Base-by-base conservation (phyloP, 2,329 filamentous ascomycete species). In the Aspergillus calidoustus region DNA sequence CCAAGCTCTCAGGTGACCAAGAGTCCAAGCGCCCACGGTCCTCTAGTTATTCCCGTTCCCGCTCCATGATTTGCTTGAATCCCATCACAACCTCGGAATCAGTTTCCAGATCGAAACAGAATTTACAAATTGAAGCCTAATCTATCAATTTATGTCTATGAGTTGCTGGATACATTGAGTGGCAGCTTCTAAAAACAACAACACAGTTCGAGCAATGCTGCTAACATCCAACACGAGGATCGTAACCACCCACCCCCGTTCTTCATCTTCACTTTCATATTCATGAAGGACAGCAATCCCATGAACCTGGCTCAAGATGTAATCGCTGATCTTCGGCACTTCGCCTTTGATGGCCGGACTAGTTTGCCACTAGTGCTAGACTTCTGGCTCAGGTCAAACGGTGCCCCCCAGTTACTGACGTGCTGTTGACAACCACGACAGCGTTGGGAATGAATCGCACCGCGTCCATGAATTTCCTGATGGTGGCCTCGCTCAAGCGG, bases 291-390 rank as follows among this genome's bases (percentile, higher is more conserved):
- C 59, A 8, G 59, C 62, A 23, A 56, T 34, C 3, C 54, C 62
- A 53, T 61, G 56, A 17, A 49, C 54, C 2, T 57, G n/a, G 3
- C 44, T 25, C 15, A 50, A 43, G 7, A 56, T 34, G 15, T 61
- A 53, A 9, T 43, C 43, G 1, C 49, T 38, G 22, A 60, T 28
- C n/a, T 49, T 58, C 4, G 50, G 44, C 6, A 64, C 62, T 23
- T 64, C 62, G 13, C 50, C 58, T n/a, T 54, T 8, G n/a, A 63
- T 63, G n/a, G 61, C 61, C 1, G 61, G 7, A 17, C 22, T 23
- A 9, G 9, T 38, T 38, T 38, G 31, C 4, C 31, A 38, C 31
- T 34, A 7, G 9, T 41, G 34, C 15, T 41, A 15, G 34, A 11
- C 11, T 15, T 41, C 34, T 41, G 34, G 9, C 34, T 41, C 34